Evolutionary conservation across 768 basidiomycete genomes (phyloP), one percentile per base, ranked within the genome.

Genomic region (Crepidotus variabilis): DNA sequence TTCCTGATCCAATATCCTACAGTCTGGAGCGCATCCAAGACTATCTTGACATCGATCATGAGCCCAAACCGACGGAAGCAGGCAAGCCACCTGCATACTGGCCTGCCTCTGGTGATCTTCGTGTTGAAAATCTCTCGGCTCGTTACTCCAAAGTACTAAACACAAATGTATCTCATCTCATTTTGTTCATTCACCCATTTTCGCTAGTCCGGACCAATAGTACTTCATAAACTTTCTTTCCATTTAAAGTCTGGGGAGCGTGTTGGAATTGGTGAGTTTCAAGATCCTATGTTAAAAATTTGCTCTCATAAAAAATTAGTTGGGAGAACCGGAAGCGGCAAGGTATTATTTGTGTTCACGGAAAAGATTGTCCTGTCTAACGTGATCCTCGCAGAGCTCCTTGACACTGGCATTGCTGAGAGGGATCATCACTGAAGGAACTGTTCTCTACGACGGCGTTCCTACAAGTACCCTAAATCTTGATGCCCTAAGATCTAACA

Each of bases 11-110:
- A 39, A 28, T 48, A 45, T 7, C 39, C 2, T 18, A 9, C 39
- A 78, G 78, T 61, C 63, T 78, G 34, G 92, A 94, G 63, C 87
- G 92, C 55, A 85, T 94, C 1, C 80, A 87, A 54, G 87, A 67
- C 1, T 87, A 85, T 63, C 65, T 86, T 21, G 64, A 72, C 28
- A 84, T 86, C 58, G 84, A 86, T 39, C 81, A 83, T 54, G 85
- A 87, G 63, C 75, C 75, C 4, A 68, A 71, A 52, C 57, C 74
- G 0, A 72, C 73, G 0, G 52, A 64, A 16, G 58, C 64, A 2
- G 79, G 80, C 24, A 66, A 67, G 22, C 86, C 85, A 3, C 85
- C 87, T 1, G 85, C 86, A 1, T 77, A 83, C 58, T 88, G 87
- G 86, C 86, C 86, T 0, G 71, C 80, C 5, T 81, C 79, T 13